Evolutionary conservation across 306 rosid genomes (phyloP).

Genomic region (Dicorynia guianensis): DNA sequence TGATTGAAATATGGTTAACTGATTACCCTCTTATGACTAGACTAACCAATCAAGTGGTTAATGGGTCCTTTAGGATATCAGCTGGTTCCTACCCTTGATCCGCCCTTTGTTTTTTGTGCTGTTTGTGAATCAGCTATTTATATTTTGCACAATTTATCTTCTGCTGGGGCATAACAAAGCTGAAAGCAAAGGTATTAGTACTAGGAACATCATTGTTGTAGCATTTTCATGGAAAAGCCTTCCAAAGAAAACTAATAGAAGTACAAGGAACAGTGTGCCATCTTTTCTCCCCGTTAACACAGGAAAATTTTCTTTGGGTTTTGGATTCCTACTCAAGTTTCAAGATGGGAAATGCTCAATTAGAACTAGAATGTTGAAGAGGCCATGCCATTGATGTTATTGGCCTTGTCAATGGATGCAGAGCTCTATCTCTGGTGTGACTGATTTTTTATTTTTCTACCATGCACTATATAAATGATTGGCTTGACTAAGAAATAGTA

Average conservation of each 20-base stretch:
- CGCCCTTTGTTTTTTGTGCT: neutral
- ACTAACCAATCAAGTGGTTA: too few species aligned
- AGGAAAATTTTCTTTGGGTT: neutral
- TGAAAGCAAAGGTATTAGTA: neutral
- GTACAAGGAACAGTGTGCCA: neutral
- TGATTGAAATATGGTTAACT: too few species aligned
- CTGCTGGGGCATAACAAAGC: constrained; percentile 17
- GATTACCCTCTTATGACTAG: too few species aligned
- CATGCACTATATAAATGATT: too few species aligned
- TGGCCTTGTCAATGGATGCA: too few species aligned
- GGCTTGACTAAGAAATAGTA: too few species aligned
- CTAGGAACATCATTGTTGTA: neutral
- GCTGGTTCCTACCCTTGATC: too few species aligned
- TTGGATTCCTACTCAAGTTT: neutral
- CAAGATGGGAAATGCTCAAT: neutral
- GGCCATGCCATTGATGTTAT: too few species aligned
- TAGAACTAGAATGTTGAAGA: too few species aligned
- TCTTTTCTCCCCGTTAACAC: neutral
- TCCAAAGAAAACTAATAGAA: neutral
- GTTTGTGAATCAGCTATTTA: constrained; percentile 23
- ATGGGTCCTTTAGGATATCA: too few species aligned
- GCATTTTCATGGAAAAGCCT: neutral
- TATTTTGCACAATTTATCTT: neutral
- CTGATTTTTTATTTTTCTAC: too few species aligned
- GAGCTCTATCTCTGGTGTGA: too few species aligned